A percentile compares a stretch with the other conserved stretches of the same genome.
Conservation (phyloP, 805 yeast species). For the Yarrowia bubula region DNA sequence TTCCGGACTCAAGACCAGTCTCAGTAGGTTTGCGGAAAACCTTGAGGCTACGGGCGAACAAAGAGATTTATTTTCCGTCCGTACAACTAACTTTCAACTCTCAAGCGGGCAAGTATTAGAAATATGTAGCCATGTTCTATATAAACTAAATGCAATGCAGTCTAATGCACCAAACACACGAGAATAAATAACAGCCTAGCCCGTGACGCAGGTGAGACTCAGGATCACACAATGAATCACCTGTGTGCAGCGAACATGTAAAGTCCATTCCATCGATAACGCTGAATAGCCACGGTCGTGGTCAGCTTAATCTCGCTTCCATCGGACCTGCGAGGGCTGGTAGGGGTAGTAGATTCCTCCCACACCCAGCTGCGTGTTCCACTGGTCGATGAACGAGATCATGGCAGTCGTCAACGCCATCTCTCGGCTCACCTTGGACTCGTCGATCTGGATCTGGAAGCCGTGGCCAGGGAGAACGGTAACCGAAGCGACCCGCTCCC, state of each 20-base stretch:
- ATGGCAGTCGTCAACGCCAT: constrained; percentile 59
- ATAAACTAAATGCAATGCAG: constrained; percentile 26
- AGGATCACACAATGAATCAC: constrained; percentile 19
- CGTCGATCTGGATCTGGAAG: constrained; percentile 56
- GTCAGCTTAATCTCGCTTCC: constrained; percentile 51
- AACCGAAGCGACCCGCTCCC: constrained; percentile 62
- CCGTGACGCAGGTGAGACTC: constrained; percentile 26
- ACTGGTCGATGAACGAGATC: constrained; percentile 61
- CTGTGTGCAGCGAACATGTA: constrained; percentile 11
- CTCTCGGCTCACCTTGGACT: constrained; percentile 54
- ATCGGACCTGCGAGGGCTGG: constrained; percentile 50
- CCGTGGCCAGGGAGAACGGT: constrained; percentile 54
- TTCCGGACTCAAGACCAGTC: constrained; percentile 11
- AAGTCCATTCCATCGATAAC: not conserved
- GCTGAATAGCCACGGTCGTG: not conserved
- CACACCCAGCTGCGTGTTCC: constrained; percentile 59
- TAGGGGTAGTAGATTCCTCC: constrained; percentile 65
- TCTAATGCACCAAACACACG: constrained; percentile 25
- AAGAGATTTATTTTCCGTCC: not conserved
- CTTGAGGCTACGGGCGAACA: constrained; percentile 9
- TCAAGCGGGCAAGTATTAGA: constrained; percentile 9
- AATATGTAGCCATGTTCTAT: constrained; percentile 24
- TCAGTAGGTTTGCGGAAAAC: constrained; percentile 8
- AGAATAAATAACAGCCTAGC: constrained; percentile 22
- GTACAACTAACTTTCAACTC: not conserved